Evolutionary conservation across 108 stramenopile genomes (phyloP), one percentile per base, ranked within the genome.

Genomic region (Mediolabrus comicus): DNA sequence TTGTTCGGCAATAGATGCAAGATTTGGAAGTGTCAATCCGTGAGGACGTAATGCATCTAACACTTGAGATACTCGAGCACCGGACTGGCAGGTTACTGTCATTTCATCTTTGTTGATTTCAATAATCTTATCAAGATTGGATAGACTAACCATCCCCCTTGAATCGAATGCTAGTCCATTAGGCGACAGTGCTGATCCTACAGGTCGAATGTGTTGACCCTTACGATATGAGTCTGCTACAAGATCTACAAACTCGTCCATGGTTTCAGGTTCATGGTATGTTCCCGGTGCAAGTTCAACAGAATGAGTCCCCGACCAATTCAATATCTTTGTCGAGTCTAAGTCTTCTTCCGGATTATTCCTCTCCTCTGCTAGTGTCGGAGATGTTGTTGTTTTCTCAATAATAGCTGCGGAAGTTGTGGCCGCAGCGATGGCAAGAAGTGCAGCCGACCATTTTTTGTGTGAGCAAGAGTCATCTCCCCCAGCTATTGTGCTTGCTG

Each of bases 1-100:
- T 72, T 99, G 98, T 75, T 98, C 96, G 38, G 93, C 95, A 77
- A 99, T 98, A 12, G 87, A 89, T 32, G 98, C 96, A 52, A 98
- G 81, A 75, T 98, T 98, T 30, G 96, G 94, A 57, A 99, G 82
- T 22, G 98, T 99, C 33, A 99, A 55, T 9, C 85, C 84, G 33
- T 94, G 72, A 3, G 67, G 76, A 54, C 91, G 80, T 34, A 95
- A 55, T 3, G 86, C 89, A 43, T 95, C 91, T 9, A 95, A 53
- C 0, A 96, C 87, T 56, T 97, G 83, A 24, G 80, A 69, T 12
- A 99, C 97, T 7, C 92, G 80, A 13, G 95, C 95, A 16, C 98
- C 98, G 3, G 95, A 93, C 67, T 97, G 82, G 4, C 97, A 97
- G 9, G 96, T 97, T 7, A 99, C 92, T 7, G 86, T 93, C 80